phyloP scores from a whole-genome alignment of 2,329 filamentous ascomycete genomes.

The Coleophoma cylindrospora region DNA sequence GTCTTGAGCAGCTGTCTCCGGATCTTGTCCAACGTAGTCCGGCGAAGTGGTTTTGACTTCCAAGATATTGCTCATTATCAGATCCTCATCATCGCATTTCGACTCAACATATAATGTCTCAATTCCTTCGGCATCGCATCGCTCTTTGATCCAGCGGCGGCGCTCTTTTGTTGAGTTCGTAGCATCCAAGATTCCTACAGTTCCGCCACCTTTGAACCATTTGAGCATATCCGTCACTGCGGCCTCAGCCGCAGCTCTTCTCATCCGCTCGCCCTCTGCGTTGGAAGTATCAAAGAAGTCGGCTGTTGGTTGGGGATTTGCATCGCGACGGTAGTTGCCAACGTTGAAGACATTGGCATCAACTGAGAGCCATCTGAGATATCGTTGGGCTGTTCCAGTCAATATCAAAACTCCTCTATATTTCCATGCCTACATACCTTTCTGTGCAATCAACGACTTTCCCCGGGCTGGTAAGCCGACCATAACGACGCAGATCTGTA shows the following conservation, averaged over 20 bases:
- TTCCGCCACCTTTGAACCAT: constrained; percentile 79
- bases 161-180: constrained; percentile 93
- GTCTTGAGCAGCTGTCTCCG: constrained; percentile 82
- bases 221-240: constrained; percentile 90
- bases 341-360: constrained; percentile 95
- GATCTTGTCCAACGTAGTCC: constrained; percentile 91
- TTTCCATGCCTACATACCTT: constrained; percentile 54
- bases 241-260: constrained; percentile 83
- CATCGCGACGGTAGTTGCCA: constrained; percentile 86
- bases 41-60: constrained; percentile 97
- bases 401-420: too few species aligned
- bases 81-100: constrained; percentile 89
- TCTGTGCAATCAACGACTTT: constrained; percentile 96
- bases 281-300: constrained; percentile 95
- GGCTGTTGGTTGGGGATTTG: constrained; percentile 84
- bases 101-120: constrained; percentile 96
- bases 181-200: constrained; percentile 91
- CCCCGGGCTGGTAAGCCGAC: constrained; percentile 92
- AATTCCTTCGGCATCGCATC: constrained; percentile 69
- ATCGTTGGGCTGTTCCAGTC: constrained; percentile 66
- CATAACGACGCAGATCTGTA: constrained; percentile 97
- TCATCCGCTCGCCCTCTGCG: constrained; percentile 81
- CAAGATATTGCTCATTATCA: constrained; percentile 97
- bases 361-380: constrained; percentile 95
- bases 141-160: constrained; percentile 85